These are phyloP conservation scores for Purpureocillium lavendulum DNA, from an alignment of 2,329 filamentous ascomycete species.

Conservation along the genomic window DNA sequence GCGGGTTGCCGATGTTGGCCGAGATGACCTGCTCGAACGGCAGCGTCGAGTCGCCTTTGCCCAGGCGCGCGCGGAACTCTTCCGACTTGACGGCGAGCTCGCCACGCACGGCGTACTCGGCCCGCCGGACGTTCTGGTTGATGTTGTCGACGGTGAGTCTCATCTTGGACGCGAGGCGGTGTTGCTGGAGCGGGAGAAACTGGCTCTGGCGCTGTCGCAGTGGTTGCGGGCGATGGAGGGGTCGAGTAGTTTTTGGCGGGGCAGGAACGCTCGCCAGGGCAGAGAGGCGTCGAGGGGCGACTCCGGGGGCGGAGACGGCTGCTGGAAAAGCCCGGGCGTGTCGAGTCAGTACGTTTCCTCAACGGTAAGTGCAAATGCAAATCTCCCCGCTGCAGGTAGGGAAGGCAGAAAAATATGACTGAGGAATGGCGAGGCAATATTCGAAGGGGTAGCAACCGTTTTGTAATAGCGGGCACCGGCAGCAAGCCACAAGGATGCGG, in stretches of 20 bases:
- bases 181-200: constrained; percentile 20
- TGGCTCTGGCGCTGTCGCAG: constrained; percentile 8
- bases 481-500: too few relatives aligned
- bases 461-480: too few relatives aligned
- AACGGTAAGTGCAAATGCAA: neutral
- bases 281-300: constrained; percentile 1
- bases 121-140: constrained; percentile 78
- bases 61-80: constrained; percentile 70
- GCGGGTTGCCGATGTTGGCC: constrained; percentile 97
- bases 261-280: constrained; percentile 1
- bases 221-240: constrained; percentile 1
- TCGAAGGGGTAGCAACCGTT: neutral
- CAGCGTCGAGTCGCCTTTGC: constrained; percentile 48
- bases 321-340: too few relatives aligned
- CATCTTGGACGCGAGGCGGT: constrained; percentile 26
- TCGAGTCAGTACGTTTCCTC: neutral
- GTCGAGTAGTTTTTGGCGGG: constrained; percentile 6
- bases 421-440: neutral
- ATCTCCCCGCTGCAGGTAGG: neutral
- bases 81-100: constrained; percentile 93
- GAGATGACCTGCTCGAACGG: constrained; percentile 90
- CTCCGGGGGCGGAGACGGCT: neutral
- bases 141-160: constrained; percentile 75
- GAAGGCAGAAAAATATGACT: neutral
- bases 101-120: constrained; percentile 93